Evolutionary conservation across 768 basidiomycete species (phyloP).

Genomic region (Epithele typhae): DNA sequence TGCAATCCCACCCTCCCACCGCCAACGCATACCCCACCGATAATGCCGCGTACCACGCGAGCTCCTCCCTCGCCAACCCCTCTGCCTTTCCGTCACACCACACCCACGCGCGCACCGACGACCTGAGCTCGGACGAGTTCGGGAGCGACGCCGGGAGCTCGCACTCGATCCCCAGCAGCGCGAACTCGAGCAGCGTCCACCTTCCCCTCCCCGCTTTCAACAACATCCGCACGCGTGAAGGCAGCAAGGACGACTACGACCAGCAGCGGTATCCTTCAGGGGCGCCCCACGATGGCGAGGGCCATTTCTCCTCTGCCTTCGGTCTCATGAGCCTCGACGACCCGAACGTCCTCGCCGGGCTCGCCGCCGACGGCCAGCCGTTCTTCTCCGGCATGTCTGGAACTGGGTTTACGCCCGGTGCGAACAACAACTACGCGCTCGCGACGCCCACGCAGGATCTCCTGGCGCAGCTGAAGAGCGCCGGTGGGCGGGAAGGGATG

Average conservation of each 20-base stretch:
- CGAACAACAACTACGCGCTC: slow-evolving; percentile 32
- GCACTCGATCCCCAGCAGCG: slow-evolving; percentile 31
- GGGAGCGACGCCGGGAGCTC: slow-evolving; percentile 41
- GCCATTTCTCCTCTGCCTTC: slow-evolving; percentile 46
- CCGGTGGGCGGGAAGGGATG: slow-evolving; percentile 18
- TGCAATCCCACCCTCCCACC: slow-evolving; percentile 18
- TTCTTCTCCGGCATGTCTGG: slow-evolving; percentile 48
- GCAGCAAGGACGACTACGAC: slow-evolving; percentile 4
- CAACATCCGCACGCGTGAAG: slow-evolving; percentile 20
- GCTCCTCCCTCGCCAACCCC: slow-evolving; percentile 5
- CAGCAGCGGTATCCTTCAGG: slow-evolving; percentile 1
- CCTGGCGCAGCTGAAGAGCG: slow-evolving; percentile 21
- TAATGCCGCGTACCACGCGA: slow-evolving; percentile 9
- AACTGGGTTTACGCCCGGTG: neutral
- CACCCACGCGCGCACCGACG: slow-evolving; percentile 15
- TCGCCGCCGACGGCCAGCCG: slow-evolving; percentile 52
- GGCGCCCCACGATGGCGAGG: slow-evolving; percentile 23
- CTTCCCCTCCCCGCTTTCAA: slow-evolving; percentile 34
- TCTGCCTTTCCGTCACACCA: slow-evolving; percentile 1
- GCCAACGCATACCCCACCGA: neutral
- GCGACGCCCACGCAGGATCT: slow-evolving; percentile 28
- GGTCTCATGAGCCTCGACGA: slow-evolving; percentile 77
- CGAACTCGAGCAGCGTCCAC: slow-evolving; percentile 48
- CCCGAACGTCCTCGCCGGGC: slow-evolving; percentile 58
- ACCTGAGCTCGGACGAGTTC: slow-evolving; percentile 20